Conservation (phyloP, 2,329 filamentous ascomycete species). For the Leptosphaerulina australis region DNA sequence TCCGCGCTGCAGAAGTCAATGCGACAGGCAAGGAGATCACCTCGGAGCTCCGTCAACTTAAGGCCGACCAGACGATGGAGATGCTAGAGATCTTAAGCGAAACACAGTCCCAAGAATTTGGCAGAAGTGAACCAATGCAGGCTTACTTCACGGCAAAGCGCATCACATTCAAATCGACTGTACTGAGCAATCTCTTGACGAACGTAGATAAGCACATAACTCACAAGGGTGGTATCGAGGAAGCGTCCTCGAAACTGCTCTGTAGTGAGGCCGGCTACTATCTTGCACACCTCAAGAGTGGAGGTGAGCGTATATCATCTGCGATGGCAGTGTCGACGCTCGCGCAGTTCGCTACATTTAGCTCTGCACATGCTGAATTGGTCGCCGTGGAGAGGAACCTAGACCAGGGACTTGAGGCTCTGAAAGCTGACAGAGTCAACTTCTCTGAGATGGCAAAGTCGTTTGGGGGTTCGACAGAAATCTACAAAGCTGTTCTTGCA, state of each 20-base stretch:
- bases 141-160: constrained; percentile 87
- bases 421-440: constrained; percentile 84
- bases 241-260: constrained; percentile 69
- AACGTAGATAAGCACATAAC: constrained; percentile 64
- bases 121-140: constrained; percentile 82
- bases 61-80: constrained; percentile 85
- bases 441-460: constrained; percentile 82
- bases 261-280: constrained; percentile 80
- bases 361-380: constrained; percentile 81
- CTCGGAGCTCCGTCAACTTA: constrained; percentile 81
- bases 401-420: constrained; percentile 83
- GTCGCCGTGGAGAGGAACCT: constrained; percentile 89
- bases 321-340: constrained; percentile 79
- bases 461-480: constrained; percentile 62
- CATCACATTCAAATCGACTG: constrained; percentile 78
- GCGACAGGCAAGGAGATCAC: constrained; percentile 95
- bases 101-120: constrained; percentile 64
- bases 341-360: constrained; percentile 78
- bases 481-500: constrained; percentile 26
- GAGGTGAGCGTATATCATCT: constrained; percentile 83
- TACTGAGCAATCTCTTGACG: constrained; percentile 22
- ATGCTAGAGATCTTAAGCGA: constrained; percentile 72
- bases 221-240: constrained; percentile 72
- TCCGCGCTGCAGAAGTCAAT: constrained; percentile 88
- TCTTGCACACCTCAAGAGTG: constrained; percentile 79